Conservation (phyloP, 768 basidiomycete species). For the Lyophyllum semitale region DNA sequence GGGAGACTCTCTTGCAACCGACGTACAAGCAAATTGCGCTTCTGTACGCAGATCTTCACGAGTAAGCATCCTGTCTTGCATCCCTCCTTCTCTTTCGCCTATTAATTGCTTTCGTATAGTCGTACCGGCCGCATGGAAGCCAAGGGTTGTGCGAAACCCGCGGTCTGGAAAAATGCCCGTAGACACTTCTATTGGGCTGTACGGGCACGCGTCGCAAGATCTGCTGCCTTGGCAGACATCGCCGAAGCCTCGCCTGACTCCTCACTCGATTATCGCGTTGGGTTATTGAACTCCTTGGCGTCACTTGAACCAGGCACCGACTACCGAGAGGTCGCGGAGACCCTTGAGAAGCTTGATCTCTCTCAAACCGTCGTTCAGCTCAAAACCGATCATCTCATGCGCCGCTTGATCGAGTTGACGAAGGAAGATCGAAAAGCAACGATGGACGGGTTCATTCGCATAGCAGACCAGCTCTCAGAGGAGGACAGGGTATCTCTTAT, state of each 20-base stretch:
- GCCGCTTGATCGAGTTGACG: constrained; percentile 64
- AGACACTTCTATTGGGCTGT: constrained; percentile 94
- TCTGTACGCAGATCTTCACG: constrained; percentile 94
- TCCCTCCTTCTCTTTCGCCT: constrained; percentile 1
- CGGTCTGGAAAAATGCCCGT: constrained; percentile 87
- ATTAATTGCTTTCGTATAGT: constrained; percentile 42
- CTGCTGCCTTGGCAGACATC: constrained; percentile 62
- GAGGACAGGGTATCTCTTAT: constrained; percentile 72
- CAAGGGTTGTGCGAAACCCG: constrained; percentile 88
- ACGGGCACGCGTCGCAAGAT: constrained; percentile 77
- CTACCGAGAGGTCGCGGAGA: constrained; percentile 59
- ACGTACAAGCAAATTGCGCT: constrained; percentile 94
- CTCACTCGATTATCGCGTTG: constrained; percentile 64
- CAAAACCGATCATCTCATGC: constrained; percentile 67
- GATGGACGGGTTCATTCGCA: constrained; percentile 68
- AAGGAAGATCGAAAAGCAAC: constrained; percentile 79
- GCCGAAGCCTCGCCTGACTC: constrained; percentile 73
- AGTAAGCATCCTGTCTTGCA: constrained; percentile 54
- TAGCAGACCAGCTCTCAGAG: constrained; percentile 71
- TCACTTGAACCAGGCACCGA: constrained; percentile 52
- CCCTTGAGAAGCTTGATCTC: constrained; percentile 73
- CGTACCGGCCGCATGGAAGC: constrained; percentile 96
- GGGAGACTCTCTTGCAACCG: constrained; percentile 82
- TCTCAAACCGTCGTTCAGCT: constrained; percentile 62
- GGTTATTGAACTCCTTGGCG: constrained; percentile 64